Base-by-base conservation (phyloP, 805 yeast genomes). In the Tetrapisispora arboricola region DNA sequence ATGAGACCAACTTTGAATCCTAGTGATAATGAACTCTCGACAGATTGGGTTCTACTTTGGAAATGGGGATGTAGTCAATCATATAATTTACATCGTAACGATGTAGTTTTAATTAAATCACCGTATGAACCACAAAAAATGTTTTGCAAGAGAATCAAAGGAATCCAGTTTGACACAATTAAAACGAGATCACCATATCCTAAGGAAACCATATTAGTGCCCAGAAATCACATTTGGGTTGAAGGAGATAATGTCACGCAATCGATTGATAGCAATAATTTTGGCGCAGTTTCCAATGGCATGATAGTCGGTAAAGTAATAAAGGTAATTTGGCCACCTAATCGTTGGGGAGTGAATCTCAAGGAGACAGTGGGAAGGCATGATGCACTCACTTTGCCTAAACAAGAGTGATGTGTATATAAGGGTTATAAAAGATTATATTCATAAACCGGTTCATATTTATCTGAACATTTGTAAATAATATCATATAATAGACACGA, bases 1-100 rank as follows among this genome's bases (percentile, higher is more conserved):
- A 88, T 88, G 97, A 70, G 83, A 39, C 96, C 96, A 1, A 76
- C 95, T 0, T 72, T 87, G 53, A 88, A 88, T 60, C 90, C 94
- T 0, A 74, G 73, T 17, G 70, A 57, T 20, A 60, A 34, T 61
- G 61, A 48, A 59, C 65, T 41, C 58, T 67, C 49, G 42, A 65
- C 65, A 5, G 87, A 81, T 52, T 72, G 80, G 63, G 86, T 84
- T 1, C 50, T 84, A 3, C 66, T 88, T 15, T 75, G 81, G 73
- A 84, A 84, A 55, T 78, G 66, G 62, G 72, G 74, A 21, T 60
- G 75, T 13, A 68, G 72, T 40, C 53, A 61, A 29, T 70, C 76
- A 3, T 62, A 67, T 11, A 65, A 72, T 17, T 54, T 80, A 15
- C 47, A 68, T 10, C 61, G 73, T 4, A 78, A 86, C 33, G 96